Evolutionary conservation across 495 filamentous ascomycete genomes (phyloP), one percentile per base, ranked within the genome.

Genomic region (Penicillium argentinense): DNA sequence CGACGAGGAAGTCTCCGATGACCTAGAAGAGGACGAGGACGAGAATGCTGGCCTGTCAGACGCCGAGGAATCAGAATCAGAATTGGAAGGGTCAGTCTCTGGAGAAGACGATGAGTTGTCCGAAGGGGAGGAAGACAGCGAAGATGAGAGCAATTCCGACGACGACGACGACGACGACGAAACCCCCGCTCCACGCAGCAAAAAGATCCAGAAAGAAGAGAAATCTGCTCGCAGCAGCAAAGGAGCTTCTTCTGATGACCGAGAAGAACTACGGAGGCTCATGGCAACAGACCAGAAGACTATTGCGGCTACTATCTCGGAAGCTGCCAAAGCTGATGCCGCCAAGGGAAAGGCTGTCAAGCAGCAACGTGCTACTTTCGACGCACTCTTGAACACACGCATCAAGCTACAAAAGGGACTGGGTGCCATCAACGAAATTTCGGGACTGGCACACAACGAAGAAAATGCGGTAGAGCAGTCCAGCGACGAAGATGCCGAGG

Each of bases 391-490:
- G 14, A 91, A 93, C 66, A 78, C 86, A 16, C 83, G 93, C 5
- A 95, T 98, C 56, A 85, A 88, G 45, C 69, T 98, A 6, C 93
- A 98, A 57, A 96, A 97, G 63, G 87, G 87, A 4, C 68, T 98
- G 12, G 78, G 89, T 12, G 84, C 87, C 2, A 78, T 84, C 13
- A 96, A 97, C 57, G 84, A 90, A 5, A 77, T 96, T 39, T 60
- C 74, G n/a, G 56, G 70, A 5, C 47, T 56, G 7, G 55, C 55
- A 8, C 74, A 80, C 4, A 54, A 60, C 8, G 62, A 71, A 3
- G 51, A 71, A 9, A 51, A 56, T 18, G 57, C 64, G 0, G 45
- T 48, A 9, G 47, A 47, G 1, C 54, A 61, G 3, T 75, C 82
- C 2, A 54, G 62, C 6, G 64, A 70, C 4, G 51, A 57, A 16